Percentiles rank a stretch among this genome's conserved stretches.
Evolutionary conservation across 345 rosid genomes (phyloP).

Genomic region (Euphorbia lathyris): DNA sequence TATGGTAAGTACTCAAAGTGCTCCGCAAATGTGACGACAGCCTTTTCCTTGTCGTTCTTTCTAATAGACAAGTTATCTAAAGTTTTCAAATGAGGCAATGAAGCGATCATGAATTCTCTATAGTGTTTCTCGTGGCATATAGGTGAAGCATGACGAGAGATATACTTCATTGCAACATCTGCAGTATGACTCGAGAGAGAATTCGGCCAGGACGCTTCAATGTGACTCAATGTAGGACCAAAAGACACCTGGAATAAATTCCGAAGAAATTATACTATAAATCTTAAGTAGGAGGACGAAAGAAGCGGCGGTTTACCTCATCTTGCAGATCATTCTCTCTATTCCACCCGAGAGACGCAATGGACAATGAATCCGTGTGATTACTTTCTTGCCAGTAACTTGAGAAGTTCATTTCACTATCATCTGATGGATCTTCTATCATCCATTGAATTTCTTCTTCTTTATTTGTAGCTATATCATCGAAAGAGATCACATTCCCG

Average conservation of each 20-base stretch:
- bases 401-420: constrained; percentile 60
- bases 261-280: not conserved
- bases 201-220: constrained; percentile 37
- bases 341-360: constrained; percentile 34
- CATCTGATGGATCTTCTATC: constrained; percentile 52
- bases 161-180: constrained; percentile 51
- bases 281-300: not conserved
- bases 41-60: constrained; percentile 65
- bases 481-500: constrained; percentile 33
- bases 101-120: constrained; percentile 78
- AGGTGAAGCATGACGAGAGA: constrained; percentile 66
- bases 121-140: constrained; percentile 87
- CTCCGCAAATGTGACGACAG: constrained; percentile 46
- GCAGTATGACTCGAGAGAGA: constrained; percentile 34
- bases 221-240: constrained; percentile 26
- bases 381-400: constrained; percentile 38
- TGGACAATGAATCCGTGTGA: constrained; percentile 33
- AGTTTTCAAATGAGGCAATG: constrained; percentile 66
- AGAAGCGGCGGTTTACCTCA: constrained; percentile 46
- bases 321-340: constrained; percentile 35
- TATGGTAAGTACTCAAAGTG: constrained; percentile 79
- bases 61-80: constrained; percentile 70
- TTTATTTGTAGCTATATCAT: constrained; percentile 22
- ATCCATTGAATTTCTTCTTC: constrained; percentile 34
- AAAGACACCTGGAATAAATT: constrained; percentile 41